Evolutionary conservation across 2,329 filamentous ascomycete species (phyloP), one percentile per base, ranked within the genome.

Genomic region (Xylariales sp.): DNA sequence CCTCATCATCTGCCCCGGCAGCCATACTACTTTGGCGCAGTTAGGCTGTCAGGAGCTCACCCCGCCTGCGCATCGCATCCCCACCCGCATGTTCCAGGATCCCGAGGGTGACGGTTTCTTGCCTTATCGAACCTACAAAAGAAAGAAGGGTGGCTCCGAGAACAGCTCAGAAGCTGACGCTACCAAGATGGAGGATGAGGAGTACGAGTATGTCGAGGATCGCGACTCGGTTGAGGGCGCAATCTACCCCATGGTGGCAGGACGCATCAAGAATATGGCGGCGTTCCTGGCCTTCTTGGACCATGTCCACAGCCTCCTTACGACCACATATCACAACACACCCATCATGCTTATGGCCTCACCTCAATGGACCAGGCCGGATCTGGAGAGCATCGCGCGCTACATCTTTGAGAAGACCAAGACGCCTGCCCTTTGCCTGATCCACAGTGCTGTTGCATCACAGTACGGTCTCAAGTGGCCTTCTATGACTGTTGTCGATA

Each of bases 381-480:
- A 96, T 61, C 84, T 84, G 57, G 91, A 97, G 63, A 78, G 77
- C 27, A 83, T 98, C 48, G 86, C 90, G 12, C 88, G 93, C 46
- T 98, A 95, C 69, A 80, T 97, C 47, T 98, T 98, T 55, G 93
- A 98, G 64, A 94, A 93, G 65, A 95, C 95, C 57, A 93, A 91
- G 67, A 93, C 88, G 0, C 93, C 93, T 0, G 89, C 88, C 0
- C 85, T 98, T 36, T 90, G 85, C 51, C 74, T 97, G 45, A 84
- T 98, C 68, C 87, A 97, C 62, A 85, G 88, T 50, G 90, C 88
- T 4, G 67, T 94, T 32, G 90, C 93, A 18, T 85, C 88, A 1
- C 83, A 93, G 40, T 97, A 94, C 55, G 90, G 88, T 10, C 75
- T 89, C 20, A 79, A 78, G 58, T 75, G 72, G 68, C 74, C 82